Conservation (phyloP, 2,329 filamentous ascomycete genomes). For the Fusarium clavum region DNA sequence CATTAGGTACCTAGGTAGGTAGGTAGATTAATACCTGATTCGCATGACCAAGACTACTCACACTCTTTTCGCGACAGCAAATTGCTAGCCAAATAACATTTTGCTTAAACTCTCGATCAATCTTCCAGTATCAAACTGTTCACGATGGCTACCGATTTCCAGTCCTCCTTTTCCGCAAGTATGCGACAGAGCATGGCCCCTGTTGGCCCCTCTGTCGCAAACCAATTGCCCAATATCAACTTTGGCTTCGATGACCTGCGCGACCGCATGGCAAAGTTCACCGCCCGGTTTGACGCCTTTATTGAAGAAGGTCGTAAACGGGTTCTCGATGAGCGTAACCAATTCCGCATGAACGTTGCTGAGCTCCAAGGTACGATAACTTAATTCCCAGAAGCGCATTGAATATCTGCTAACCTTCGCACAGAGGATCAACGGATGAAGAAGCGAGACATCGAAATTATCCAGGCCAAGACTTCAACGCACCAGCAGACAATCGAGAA, state of each 20-base stretch:
- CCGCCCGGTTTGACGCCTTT: conserved; percentile 88
- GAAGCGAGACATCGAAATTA: conserved; percentile 86
- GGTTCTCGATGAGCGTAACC: conserved; percentile 91
- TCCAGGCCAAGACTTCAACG: conserved; percentile 75
- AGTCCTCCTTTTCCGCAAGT: conserved; percentile 75
- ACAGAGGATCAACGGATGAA: conserved; percentile 92
- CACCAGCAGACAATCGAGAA: conserved; percentile 81
- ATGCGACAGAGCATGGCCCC: conserved; percentile 69
- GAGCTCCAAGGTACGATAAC: conserved; percentile 83
- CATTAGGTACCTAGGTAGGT: not conserved
- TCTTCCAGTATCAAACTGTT: not conserved
- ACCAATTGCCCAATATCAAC: conserved; percentile 87
- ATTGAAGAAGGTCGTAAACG: conserved; percentile 92
- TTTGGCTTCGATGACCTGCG: conserved; percentile 97
- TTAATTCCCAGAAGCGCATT: not conserved
- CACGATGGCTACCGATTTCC: conserved; percentile 71
- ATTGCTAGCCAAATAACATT: not conserved
- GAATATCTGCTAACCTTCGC: not conserved
- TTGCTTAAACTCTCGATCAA: not conserved
- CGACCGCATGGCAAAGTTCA: conserved; percentile 95
- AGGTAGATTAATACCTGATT: conserved; percentile 1
- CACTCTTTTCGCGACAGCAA: conserved; percentile 4
- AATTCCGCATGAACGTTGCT: conserved; percentile 89
- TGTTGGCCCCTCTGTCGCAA: conserved; percentile 74
- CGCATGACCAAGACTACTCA: conserved; percentile 6